Conservation (phyloP, 306 rosid species). For the Sesbania bispinosa region DNA sequence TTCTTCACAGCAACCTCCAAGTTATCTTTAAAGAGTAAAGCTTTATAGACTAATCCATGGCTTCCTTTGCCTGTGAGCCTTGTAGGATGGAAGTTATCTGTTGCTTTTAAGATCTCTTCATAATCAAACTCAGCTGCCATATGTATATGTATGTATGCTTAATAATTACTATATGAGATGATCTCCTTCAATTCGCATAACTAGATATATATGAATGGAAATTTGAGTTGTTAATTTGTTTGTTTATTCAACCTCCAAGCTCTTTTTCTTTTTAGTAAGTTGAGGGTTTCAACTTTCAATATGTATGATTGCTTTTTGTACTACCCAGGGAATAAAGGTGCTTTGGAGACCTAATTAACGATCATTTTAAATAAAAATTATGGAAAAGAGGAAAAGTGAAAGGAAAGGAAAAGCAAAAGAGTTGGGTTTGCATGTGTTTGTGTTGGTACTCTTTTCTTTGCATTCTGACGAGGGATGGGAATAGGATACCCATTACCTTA, state of each 20-base stretch:
- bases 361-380: background rate
- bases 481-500: constrained; percentile 20
- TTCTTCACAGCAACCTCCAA: constrained; percentile 47
- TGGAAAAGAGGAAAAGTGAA: no score
- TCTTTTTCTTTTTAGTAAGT: background rate
- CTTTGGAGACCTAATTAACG: constrained; percentile 24
- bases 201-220: background rate
- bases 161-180: no score
- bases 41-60: constrained; percentile 55
- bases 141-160: no score
- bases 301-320: constrained; percentile 24
- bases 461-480: constrained; percentile 17
- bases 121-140: constrained; percentile 43
- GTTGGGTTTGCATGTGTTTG: no score
- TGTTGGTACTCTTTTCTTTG: no score
- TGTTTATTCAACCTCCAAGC: no score
- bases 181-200: no score
- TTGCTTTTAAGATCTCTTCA: constrained; percentile 42
- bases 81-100: constrained; percentile 39
- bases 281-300: constrained; percentile 6
- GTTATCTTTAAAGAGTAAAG: background rate
- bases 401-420: constrained; percentile 14
- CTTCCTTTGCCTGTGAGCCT: constrained; percentile 58
- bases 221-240: background rate
- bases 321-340: constrained; percentile 44